Percentiles rank a stretch among this genome's conserved stretches.
These are phyloP conservation scores for Leccinum obscurum DNA, from an alignment of 768 basidiomycete species.

Conservation along the genomic window DNA sequence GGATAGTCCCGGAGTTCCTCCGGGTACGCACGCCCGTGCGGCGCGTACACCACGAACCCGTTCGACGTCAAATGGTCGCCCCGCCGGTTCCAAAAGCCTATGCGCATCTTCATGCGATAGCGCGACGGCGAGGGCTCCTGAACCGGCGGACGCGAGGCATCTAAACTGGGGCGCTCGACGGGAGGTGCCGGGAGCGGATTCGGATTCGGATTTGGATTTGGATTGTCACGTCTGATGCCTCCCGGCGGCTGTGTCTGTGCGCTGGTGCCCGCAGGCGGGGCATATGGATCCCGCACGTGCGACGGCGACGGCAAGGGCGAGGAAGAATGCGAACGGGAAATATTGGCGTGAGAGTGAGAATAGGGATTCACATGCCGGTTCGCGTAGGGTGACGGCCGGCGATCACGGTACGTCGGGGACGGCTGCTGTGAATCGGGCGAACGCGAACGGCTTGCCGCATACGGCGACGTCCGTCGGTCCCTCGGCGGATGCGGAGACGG, in stretches of 20 bases:
- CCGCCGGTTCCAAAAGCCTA: slow-evolving; percentile 73
- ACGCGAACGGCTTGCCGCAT: slow-evolving; percentile 11
- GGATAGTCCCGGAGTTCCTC: slow-evolving; percentile 63
- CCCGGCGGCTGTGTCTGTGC: not conserved
- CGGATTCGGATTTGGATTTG: slow-evolving; percentile 27
- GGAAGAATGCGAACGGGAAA: slow-evolving; percentile 10
- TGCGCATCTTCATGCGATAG: slow-evolving; percentile 41
- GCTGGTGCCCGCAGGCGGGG: not conserved
- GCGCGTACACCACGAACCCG: slow-evolving; percentile 67
- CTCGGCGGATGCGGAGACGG: slow-evolving; percentile 29
- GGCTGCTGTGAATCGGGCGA: slow-evolving; percentile 23
- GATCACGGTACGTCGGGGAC: slow-evolving; percentile 30
- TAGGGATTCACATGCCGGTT: slow-evolving; percentile 6
- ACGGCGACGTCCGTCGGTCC: slow-evolving; percentile 26
- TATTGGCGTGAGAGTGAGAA: slow-evolving; percentile 2
- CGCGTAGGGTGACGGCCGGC: slow-evolving; percentile 24
- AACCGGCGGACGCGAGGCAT: slow-evolving; percentile 27
- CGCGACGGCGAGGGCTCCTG: slow-evolving; percentile 33
- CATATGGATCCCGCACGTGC: slow-evolving; percentile 15
- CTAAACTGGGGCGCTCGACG: slow-evolving; percentile 23
- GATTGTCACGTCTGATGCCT: slow-evolving; percentile 9
- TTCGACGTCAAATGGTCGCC: slow-evolving; percentile 65
- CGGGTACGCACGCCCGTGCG: slow-evolving; percentile 54
- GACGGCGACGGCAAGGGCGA: slow-evolving; percentile 19
- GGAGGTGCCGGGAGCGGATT: slow-evolving; percentile 30